These are phyloP conservation scores for Acephala macrosclerotiorum DNA, from an alignment of 2,329 filamentous ascomycete species.

Conservation along the genomic window DNA sequence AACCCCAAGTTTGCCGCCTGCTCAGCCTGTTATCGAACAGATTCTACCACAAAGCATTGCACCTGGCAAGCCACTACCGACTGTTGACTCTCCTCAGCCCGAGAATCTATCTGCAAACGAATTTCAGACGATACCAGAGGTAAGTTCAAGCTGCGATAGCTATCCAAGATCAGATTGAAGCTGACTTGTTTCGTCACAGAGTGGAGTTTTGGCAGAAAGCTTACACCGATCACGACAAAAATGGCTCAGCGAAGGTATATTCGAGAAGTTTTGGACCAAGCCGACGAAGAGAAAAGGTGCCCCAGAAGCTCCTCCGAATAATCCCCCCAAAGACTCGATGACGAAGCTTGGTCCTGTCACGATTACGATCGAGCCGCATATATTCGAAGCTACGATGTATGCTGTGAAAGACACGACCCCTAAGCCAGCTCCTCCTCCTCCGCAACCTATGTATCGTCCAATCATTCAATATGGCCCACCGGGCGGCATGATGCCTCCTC, in stretches of 20 bases:
- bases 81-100: constrained; percentile 71
- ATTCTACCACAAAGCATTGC: constrained; percentile 68
- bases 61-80: constrained; percentile 74
- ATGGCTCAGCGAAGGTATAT: constrained; percentile 76
- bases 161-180: not conserved
- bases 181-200: constrained; percentile 46
- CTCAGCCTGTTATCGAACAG: constrained; percentile 44
- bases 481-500: constrained; percentile 66
- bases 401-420: constrained; percentile 71
- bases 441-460: constrained; percentile 53
- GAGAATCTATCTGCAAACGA: constrained; percentile 68
- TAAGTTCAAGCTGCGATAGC: constrained; percentile 43
- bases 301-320: constrained; percentile 66
- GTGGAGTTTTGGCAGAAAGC: constrained; percentile 78
- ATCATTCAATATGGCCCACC: constrained; percentile 72
- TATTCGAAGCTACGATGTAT: constrained; percentile 78
- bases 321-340: constrained; percentile 76
- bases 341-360: constrained; percentile 75
- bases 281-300: constrained; percentile 73
- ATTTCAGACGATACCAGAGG: constrained; percentile 79
- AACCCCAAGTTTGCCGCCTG: constrained; percentile 44
- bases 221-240: constrained; percentile 74
- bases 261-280: constrained; percentile 82
- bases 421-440: constrained; percentile 47
- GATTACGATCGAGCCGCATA: constrained; percentile 81